A percentile compares a stretch with the other conserved stretches of the same genome.
Evolutionary conservation across 768 basidiomycete species (phyloP).

Genomic region (Hygrocybe punicea): DNA sequence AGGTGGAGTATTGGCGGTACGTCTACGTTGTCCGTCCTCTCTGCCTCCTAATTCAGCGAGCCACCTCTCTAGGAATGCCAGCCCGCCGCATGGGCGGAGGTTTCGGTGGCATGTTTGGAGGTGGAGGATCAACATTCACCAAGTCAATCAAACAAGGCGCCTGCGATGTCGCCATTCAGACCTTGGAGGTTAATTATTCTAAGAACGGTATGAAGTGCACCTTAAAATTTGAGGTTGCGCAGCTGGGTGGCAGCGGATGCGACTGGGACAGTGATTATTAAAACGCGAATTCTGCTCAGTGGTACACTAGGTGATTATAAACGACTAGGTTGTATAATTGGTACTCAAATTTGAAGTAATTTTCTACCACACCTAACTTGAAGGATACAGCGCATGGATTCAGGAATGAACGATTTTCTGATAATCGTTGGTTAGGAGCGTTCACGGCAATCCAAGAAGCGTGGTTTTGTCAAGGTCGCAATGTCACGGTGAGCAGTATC

Average conservation of each 20-base stretch:
- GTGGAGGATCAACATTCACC: constrained; percentile 27
- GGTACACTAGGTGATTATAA: too few relatives aligned
- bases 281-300: too few relatives aligned
- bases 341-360: too few relatives aligned
- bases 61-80: constrained; percentile 11
- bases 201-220: constrained; percentile 42
- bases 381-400: too few relatives aligned
- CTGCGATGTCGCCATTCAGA: constrained; percentile 31
- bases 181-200: constrained; percentile 38
- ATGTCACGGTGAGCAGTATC: too few relatives aligned
- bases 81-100: constrained; percentile 10
- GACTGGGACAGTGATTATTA: not conserved
- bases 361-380: too few relatives aligned
- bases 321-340: too few relatives aligned
- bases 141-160: constrained; percentile 38
- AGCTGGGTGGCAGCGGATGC: constrained; percentile 17
- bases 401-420: too few relatives aligned
- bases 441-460: too few relatives aligned
- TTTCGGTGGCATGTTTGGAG: constrained; percentile 6
- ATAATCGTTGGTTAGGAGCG: too few relatives aligned
- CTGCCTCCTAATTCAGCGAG: not conserved
- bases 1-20: constrained; percentile 34
- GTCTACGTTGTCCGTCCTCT: constrained; percentile 1
- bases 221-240: constrained; percentile 38
- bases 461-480: too few relatives aligned